Evolutionary conservation across 2,329 filamentous ascomycete species (phyloP), one percentile per base, ranked within the genome.

Genomic region (Diplodia sapinea): DNA sequence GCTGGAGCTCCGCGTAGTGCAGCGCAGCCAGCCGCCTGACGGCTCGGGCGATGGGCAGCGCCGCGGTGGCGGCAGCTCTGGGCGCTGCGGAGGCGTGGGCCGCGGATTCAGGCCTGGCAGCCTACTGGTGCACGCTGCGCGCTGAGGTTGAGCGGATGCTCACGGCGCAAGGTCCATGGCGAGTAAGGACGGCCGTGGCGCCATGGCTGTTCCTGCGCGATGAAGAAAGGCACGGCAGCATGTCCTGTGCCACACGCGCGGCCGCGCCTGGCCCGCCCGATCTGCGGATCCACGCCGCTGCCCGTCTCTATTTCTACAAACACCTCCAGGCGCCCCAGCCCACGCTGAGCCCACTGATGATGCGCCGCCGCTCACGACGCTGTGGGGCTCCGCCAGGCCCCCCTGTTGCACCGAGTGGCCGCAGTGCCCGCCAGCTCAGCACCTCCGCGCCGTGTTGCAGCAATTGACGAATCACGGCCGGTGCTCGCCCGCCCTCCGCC

Each of bases 171-270:
- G 13, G 47, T 26, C 43, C 26, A 26, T 26, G 26, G 26, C 26
- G 63, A 51, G 51, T 43, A 54, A 56, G 52, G 64, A 57, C 64
- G 64, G 54, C 43, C 63, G 40, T 56, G 63, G 63, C 49, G 36
- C 33, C 49, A 31, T 62, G 49, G 26, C 65, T 67, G 56, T 62
- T 67, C 65, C 56, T 63, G 65, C 47, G 56, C 52, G 49, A 52
- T 67, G 56, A 63, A 62, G 65, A 67, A 67, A 67, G 56, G 56
- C 56, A 63, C 65, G 65, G 56, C 65, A 67, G 51, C 40, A 62
- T 26, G 59, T n/a, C 26, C 50, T 20, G 31, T 26, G 33, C 43
- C 43, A 47, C 43, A 59, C 55, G 23, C 40, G 38, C 36, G 36
- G 33, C 36, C 36, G 36, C 36, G 36, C 31, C 31, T 51, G 29